Evolutionary conservation across 2,329 filamentous ascomycete species (phyloP), one percentile per base, ranked within the genome.

Genomic region (Huntiella decipiens): DNA sequence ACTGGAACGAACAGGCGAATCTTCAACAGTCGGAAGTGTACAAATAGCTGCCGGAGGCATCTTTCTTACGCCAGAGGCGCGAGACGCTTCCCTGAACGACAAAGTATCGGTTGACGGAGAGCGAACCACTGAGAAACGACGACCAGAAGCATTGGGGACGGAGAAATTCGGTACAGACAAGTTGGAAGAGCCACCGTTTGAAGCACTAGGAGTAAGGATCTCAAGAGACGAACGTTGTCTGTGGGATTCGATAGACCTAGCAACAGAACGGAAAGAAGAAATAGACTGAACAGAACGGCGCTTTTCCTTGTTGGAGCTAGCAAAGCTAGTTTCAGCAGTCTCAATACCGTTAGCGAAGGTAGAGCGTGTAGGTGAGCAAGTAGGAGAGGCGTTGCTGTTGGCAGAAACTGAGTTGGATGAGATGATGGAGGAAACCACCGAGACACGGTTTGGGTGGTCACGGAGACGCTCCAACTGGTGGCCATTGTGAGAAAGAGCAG

Each of bases 361-460:
- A 33, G 71, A 68, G 10, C 66, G 61, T 1, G 65, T 66, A 0
- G 75, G 74, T 1, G 74, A 78, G 47, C 63, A 66, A 12, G 70
- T 63, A 2, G 72, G 70, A 0, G 74, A 77, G 1, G 73, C 76
- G 28, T 63, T 66, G 19, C 73, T 60, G 3, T 75, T 79, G 48
- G 71, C 65, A 54, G 77, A 73, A 5, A 71, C 70, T 2, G 46
- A 48, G 10, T 41, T 44, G 1, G 46, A 75, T 2, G 75, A 79
- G 33, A 75, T 11, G 3, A 47, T 34, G 4, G 72, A 75, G 2
- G 75, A 79, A 35, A 75, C 63, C 51, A 66, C 71, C 0, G 75
- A 79, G 4, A 74, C 62, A 4, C 75, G 67, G 51, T 74, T 67
- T 1, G 64, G 62, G 54, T 66, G 72, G 39, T 77, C 70, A 22